These are phyloP conservation scores for Didymellaceae sp. DNA, from an alignment of 2,329 filamentous ascomycete genomes.

Conservation along the genomic window DNA sequence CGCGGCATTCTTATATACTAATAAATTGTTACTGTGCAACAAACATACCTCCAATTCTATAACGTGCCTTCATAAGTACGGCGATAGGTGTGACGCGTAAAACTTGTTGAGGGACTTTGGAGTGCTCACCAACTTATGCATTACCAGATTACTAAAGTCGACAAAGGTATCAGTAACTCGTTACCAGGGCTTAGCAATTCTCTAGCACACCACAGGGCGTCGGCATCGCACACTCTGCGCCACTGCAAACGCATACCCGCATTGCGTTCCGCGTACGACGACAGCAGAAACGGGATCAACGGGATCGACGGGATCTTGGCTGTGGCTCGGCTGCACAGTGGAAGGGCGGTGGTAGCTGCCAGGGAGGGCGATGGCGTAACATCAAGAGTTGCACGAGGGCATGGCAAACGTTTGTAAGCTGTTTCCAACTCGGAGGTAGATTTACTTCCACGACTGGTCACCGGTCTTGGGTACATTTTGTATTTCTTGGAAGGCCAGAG, in stretches of 20 bases:
- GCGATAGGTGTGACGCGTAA: too few relatives aligned
- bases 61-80: too few relatives aligned
- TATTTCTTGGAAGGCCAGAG: not conserved
- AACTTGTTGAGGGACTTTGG: too few relatives aligned
- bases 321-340: conserved; percentile 7
- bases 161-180: too few relatives aligned
- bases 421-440: not conserved
- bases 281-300: not conserved
- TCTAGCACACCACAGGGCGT: too few relatives aligned
- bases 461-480: not conserved
- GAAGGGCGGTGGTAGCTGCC: conserved; percentile 3
- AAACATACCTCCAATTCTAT: too few relatives aligned
- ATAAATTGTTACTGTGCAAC: not conserved
- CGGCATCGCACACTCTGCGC: not conserved
- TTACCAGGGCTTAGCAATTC: too few relatives aligned
- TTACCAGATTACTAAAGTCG: too few relatives aligned
- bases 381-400: conserved; percentile 9
- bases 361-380: conserved; percentile 10
- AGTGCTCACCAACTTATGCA: too few relatives aligned
- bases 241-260: conserved; percentile 11
- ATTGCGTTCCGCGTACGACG: conserved; percentile 13
- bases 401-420: conserved; percentile 9
- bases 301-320: conserved; percentile 11
- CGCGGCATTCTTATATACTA: not conserved
- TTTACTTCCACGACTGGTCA: not conserved